A percentile compares a stretch with the other conserved stretches of the same genome.
phyloP scores from a whole-genome alignment of 129 eudicot species.

The Rutidosis leptorrhynchoides region DNA sequence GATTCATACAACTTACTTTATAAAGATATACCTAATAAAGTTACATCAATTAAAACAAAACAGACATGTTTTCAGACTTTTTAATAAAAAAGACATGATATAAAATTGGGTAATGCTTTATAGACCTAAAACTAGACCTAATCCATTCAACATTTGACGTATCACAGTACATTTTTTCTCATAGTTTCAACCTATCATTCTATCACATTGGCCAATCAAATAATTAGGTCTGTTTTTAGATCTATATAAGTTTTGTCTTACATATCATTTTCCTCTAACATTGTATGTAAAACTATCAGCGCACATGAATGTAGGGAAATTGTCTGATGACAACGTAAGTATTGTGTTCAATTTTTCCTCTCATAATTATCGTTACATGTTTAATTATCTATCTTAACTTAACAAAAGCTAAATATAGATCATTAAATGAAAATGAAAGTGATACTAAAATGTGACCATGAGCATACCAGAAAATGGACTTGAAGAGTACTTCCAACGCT shows the following conservation, averaged over 20 bases:
- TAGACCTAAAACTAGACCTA: too few species aligned
- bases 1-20: slow-evolving; percentile 9
- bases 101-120: too few species aligned
- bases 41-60: background rate
- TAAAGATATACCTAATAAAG: background rate
- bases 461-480: slow-evolving; percentile 83
- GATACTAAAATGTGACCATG: slow-evolving; percentile 34
- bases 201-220: too few species aligned
- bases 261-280: too few species aligned
- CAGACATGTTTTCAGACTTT: background rate
- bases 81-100: background rate
- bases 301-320: background rate
- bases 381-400: background rate
- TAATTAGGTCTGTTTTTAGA: too few species aligned
- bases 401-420: background rate
- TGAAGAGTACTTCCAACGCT: slow-evolving; percentile 76
- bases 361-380: background rate
- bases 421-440: background rate
- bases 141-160: too few species aligned
- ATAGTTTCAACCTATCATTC: too few species aligned
- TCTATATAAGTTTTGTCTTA: too few species aligned
- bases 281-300: background rate
- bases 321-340: slow-evolving; percentile 1
- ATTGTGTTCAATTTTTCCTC: background rate
- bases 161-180: too few species aligned